Evolutionary conservation across 2,329 filamentous ascomycete species (phyloP), one percentile per base, ranked within the genome.

Genomic region (Daldinia eschscholtzii): DNA sequence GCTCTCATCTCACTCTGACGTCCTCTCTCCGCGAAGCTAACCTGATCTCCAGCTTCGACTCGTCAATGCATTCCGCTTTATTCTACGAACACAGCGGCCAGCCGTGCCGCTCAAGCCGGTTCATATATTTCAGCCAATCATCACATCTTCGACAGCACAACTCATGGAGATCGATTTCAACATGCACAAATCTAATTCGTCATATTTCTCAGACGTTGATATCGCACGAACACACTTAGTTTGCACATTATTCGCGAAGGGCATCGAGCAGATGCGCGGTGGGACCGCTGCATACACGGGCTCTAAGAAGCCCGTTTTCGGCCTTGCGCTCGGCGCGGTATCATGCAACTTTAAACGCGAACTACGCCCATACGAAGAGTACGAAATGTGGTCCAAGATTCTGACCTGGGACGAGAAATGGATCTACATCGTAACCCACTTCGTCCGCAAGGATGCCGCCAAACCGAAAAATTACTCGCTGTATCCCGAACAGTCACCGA

Each of bases 161-260:
- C 80, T 90, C 46, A 81, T 87, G 69, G 90, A 93, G 78, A 90
- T 85, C 72, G 91, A 93, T 78, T 92, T 92, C 82, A 92, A 93
- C 79, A 75, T 91, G 64, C 90, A 92, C 81, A 92, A 92, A 76
- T 89, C 86, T 48, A 92, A 92, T 79, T 87, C 83, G 70, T 92
- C 90, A 1, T 92, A 92, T 77, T 92, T 92, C 76, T 83, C 86
- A 46, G 90, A 92, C 75, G 84, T 91, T 68, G 90, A 93, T 76
- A 86, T 92, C 66, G 86, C 88, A 7, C 88, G 91, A 56, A 89
- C 89, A 1, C 87, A 90, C 59, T 84, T 91, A 6, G 85, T 92
- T 53, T 88, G 86, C 39, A 82, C 83, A 2, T 73, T 88, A 6
- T 80, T 79, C 58, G 72, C 76, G 13, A 70, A 73, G 10, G 78